A percentile compares a stretch with the other conserved stretches of the same genome.
Conservation (phyloP, 352 stramenopile species). For the Pythium chondricola region DNA sequence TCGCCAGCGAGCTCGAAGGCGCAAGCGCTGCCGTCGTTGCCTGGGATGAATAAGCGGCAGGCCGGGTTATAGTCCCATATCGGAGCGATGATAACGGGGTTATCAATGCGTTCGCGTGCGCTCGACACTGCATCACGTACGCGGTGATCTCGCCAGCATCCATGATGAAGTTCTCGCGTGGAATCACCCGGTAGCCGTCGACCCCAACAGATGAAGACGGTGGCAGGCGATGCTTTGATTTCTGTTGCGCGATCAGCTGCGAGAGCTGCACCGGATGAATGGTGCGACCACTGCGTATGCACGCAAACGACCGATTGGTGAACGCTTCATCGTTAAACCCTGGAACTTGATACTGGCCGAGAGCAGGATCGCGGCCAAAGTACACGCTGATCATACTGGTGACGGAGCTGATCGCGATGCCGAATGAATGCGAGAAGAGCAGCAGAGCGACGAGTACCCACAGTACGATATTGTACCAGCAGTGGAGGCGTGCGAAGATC, state of each 20-base stretch:
- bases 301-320: conserved; percentile 34
- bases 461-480: too few relatives aligned
- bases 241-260: background rate
- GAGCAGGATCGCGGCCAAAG: conserved; percentile 12
- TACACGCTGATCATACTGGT: background rate
- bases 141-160: background rate
- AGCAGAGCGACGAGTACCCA: conserved; percentile 2
- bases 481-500: too few relatives aligned
- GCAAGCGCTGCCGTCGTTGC: conserved; percentile 29
- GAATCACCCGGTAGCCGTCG: conserved; percentile 10
- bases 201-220: too few relatives aligned
- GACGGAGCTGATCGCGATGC: conserved; percentile 24
- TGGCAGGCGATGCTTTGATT: too few relatives aligned
- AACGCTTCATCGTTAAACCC: conserved; percentile 36
- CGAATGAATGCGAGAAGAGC: conserved; percentile 5
- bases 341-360: background rate
- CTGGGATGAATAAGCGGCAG: conserved; percentile 23
- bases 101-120: too few relatives aligned
- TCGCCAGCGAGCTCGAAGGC: conserved; percentile 24
- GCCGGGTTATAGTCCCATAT: conserved; percentile 27
- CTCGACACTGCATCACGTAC: too few relatives aligned
- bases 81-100: conserved; percentile 30
- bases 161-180: background rate
- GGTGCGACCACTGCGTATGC: conserved; percentile 20
- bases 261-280: conserved; percentile 25